Percentiles rank a stretch among this genome's conserved stretches.
These are phyloP conservation scores for Synchytrium microbalum DNA, from an alignment of 371 early-diverging fungal genomes.

Conservation along the genomic window DNA sequence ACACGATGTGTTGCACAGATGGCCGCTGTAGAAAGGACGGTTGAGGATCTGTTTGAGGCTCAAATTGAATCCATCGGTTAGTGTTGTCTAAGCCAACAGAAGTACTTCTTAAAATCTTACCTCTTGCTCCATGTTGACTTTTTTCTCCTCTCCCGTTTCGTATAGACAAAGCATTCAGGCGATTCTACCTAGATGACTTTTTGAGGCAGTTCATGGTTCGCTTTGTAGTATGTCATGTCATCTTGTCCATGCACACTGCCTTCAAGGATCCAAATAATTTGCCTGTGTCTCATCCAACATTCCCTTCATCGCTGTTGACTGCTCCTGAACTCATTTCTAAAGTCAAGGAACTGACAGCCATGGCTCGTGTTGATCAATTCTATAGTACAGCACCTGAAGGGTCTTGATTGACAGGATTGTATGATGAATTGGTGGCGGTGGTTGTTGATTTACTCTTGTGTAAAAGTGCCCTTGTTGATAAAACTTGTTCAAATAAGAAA, in stretches of 20 bases:
- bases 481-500: too few species aligned
- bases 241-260: slow-evolving; percentile 46
- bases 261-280: slow-evolving; percentile 48
- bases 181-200: slow-evolving; percentile 84
- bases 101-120: slow-evolving; percentile 2
- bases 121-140: background rate
- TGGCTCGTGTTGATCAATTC: background rate
- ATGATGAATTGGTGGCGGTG: too few species aligned
- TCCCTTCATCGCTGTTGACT: slow-evolving; percentile 22
- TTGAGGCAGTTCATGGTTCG: slow-evolving; percentile 77
- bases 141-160: background rate
- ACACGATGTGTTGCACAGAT: slow-evolving; percentile 24
- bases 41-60: slow-evolving; percentile 28
- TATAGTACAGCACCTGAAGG: background rate
- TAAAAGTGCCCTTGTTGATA: too few species aligned
- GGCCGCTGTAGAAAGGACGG: slow-evolving; percentile 21
- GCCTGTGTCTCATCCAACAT: slow-evolving; percentile 32
- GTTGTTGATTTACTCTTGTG: too few species aligned
- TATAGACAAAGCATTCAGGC: slow-evolving; percentile 48
- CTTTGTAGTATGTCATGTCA: slow-evolving; percentile 64
- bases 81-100: slow-evolving; percentile 8
- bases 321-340: slow-evolving; percentile 29
- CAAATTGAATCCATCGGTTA: slow-evolving; percentile 10
- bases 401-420: too few species aligned
- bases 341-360: slow-evolving; percentile 22